Evolutionary conservation across 2,329 filamentous ascomycete genomes (phyloP).

Genomic region (Helminthosporium solani): DNA sequence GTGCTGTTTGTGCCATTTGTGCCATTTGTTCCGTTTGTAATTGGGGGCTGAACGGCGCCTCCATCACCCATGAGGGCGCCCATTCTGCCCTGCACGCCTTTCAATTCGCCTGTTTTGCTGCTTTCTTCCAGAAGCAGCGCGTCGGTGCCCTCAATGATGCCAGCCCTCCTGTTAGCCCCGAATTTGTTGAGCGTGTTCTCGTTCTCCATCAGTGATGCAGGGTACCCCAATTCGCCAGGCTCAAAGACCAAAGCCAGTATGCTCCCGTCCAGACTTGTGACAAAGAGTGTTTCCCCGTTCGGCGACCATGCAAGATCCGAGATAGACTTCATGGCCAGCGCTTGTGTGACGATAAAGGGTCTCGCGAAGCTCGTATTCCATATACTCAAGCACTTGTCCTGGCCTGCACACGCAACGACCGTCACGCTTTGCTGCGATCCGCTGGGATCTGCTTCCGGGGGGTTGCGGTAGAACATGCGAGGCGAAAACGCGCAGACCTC

Average conservation of each 20-base stretch:
- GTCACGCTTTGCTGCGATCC: constrained; percentile 63
- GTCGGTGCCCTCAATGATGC: constrained; percentile 89
- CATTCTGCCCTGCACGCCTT: constrained; percentile 91
- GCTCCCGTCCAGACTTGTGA: constrained; percentile 84
- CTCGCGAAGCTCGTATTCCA: constrained; percentile 97
- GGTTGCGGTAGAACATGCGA: constrained; percentile 76
- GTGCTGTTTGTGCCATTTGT: constrained; percentile 39
- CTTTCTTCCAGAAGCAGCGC: constrained; percentile 83
- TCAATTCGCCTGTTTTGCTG: constrained; percentile 87
- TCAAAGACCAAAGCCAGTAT: constrained; percentile 82
- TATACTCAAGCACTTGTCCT: constrained; percentile 92
- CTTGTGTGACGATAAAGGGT: constrained; percentile 86
- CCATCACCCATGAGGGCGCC: constrained; percentile 95
- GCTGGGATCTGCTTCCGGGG: constrained; percentile 37
- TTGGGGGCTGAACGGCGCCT: constrained; percentile 47
- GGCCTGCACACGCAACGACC: constrained; percentile 93
- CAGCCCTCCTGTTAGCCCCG: constrained; percentile 82
- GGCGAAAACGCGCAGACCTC: constrained; percentile 98
- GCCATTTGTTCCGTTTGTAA: constrained; percentile 57
- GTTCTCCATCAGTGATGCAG: constrained; percentile 82
- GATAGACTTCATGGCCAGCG: constrained; percentile 86
- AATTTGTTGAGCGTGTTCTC: constrained; percentile 92
- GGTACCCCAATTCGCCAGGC: constrained; percentile 84
- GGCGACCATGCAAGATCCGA: constrained; percentile 94
- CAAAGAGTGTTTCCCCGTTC: constrained; percentile 82